A percentile compares a stretch with the other conserved stretches of the same genome.
phyloP scores from a whole-genome alignment of 148 eudicot species.

The Arbutus unedo region DNA sequence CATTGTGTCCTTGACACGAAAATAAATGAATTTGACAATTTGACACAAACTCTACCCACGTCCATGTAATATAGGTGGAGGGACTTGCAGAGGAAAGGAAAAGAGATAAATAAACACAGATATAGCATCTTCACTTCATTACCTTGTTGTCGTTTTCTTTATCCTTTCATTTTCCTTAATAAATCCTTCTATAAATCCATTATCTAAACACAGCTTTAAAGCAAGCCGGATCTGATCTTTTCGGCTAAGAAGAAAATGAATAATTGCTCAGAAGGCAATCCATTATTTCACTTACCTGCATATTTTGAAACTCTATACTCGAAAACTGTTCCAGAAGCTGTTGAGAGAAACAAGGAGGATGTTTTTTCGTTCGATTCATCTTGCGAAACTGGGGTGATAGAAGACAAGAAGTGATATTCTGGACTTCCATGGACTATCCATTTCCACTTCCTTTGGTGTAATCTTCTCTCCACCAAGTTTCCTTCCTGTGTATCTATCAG shows the following conservation, averaged over 20 bases:
- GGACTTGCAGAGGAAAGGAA: not conserved
- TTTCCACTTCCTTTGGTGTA: conserved; percentile 80
- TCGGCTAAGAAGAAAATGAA: not conserved
- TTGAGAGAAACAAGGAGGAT: conserved; percentile 52
- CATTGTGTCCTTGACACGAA: too few relatives aligned
- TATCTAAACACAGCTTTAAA: not conserved
- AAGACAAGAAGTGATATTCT: conserved; percentile 47
- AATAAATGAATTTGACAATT: too few relatives aligned
- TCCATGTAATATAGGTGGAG: not conserved
- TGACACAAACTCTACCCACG: too few relatives aligned
- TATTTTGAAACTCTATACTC: conserved; percentile 52
- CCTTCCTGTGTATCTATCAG: conserved; percentile 46
- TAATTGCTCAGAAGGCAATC: not conserved
- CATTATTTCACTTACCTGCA: conserved; percentile 36
- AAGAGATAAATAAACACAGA: not conserved
- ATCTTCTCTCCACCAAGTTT: conserved; percentile 60
- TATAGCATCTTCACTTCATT: not conserved
- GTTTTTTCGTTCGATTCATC: conserved; percentile 45
- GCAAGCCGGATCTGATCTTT: not conserved
- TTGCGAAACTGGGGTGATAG: conserved; percentile 46
- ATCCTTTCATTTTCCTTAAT: not conserved
- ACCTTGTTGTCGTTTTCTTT: not conserved
- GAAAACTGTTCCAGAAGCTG: conserved; percentile 57
- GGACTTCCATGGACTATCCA: conserved; percentile 64
- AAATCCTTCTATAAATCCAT: not conserved